These are phyloP conservation scores for Borovskyia barvae DNA, from an alignment of 208 protist genomes.

Conservation along the genomic window DNA sequence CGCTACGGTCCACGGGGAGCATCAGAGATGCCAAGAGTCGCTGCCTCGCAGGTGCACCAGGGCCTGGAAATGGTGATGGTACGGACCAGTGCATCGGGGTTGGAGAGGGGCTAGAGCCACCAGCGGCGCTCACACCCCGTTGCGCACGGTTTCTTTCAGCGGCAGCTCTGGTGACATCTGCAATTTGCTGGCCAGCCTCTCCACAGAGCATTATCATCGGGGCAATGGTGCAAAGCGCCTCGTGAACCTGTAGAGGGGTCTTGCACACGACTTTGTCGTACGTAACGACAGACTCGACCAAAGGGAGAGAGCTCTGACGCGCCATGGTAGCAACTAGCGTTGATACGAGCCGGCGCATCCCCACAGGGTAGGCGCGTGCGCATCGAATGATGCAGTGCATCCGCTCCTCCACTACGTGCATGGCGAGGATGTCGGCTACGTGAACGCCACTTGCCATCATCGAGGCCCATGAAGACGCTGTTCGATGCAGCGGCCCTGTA, in stretches of 20 bases:
- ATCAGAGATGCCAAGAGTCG: no score
- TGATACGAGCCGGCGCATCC: slow-evolving; percentile 43
- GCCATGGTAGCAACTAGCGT: slow-evolving; percentile 50
- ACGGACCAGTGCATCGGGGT: no score
- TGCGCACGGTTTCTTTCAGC: no score
- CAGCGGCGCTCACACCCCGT: no score
- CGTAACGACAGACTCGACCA: slow-evolving; percentile 77
- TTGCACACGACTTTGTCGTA: slow-evolving; percentile 49
- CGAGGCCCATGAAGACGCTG: slow-evolving; percentile 31
- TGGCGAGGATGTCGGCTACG: slow-evolving; percentile 40
- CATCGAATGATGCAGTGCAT: slow-evolving; percentile 44
- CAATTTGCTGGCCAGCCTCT: slow-evolving; percentile 19
- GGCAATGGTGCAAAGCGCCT: slow-evolving; percentile 42
- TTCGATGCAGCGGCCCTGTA: slow-evolving; percentile 13
- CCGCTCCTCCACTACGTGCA: slow-evolving; percentile 36
- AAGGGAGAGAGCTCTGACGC: slow-evolving; percentile 45
- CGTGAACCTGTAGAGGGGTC: slow-evolving; percentile 48
- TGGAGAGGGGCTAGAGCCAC: no score
- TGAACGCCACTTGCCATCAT: slow-evolving; percentile 48
- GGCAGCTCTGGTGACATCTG: slow-evolving; percentile 11
- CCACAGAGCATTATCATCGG: slow-evolving; percentile 59
- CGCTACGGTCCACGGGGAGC: no score
- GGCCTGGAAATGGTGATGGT: no score
- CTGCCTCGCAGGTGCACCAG: no score
- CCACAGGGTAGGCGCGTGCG: slow-evolving; percentile 27